Evolutionary conservation across 106 monocot species (phyloP).

Genomic region (Agapanthus africanus): DNA sequence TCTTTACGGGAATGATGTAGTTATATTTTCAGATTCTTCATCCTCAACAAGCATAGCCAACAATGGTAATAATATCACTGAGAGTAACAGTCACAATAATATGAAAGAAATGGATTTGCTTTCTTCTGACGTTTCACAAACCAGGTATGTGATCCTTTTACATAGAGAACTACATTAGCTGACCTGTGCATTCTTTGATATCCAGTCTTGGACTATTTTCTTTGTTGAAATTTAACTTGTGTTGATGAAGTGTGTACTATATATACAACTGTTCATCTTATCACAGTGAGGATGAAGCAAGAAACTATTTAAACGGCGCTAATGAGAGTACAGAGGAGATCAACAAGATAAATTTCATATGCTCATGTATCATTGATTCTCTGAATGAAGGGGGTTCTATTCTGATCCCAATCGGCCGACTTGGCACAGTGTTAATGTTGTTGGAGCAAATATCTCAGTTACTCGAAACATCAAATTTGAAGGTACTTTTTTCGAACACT

Average conservation of each 20-base stretch:
- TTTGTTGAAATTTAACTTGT: slow-evolving; percentile 1
- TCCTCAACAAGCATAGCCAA: slow-evolving; percentile 20
- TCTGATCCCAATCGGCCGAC: slow-evolving; percentile 67
- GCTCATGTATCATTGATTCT: slow-evolving; percentile 63
- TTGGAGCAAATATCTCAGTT: slow-evolving; percentile 54
- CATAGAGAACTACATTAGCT: background rate
- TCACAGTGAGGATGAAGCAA: slow-evolving; percentile 25
- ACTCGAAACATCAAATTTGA: slow-evolving; percentile 43
- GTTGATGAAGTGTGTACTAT: background rate
- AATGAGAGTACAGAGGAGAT: slow-evolving; percentile 52
- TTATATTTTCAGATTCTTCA: slow-evolving; percentile 77
- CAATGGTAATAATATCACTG: too few relatives aligned
- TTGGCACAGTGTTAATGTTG: slow-evolving; percentile 53
- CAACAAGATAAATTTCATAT: slow-evolving; percentile 70
- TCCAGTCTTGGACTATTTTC: background rate
- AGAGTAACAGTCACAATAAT: too few relatives aligned
- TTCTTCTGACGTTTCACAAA: background rate
- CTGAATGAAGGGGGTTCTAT: slow-evolving; percentile 70
- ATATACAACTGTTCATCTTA: slow-evolving; percentile 14
- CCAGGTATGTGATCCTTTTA: slow-evolving; percentile 20
- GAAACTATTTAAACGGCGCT: slow-evolving; percentile 13
- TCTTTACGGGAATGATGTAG: slow-evolving; percentile 55
- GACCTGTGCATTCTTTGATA: background rate
- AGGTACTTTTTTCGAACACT: slow-evolving; percentile 44
- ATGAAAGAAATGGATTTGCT: slow-evolving; percentile 13